A percentile compares a stretch with the other conserved stretches of the same genome.
Conservation (phyloP, 768 basidiomycete genomes). For the Lyophyllum decastes region DNA sequence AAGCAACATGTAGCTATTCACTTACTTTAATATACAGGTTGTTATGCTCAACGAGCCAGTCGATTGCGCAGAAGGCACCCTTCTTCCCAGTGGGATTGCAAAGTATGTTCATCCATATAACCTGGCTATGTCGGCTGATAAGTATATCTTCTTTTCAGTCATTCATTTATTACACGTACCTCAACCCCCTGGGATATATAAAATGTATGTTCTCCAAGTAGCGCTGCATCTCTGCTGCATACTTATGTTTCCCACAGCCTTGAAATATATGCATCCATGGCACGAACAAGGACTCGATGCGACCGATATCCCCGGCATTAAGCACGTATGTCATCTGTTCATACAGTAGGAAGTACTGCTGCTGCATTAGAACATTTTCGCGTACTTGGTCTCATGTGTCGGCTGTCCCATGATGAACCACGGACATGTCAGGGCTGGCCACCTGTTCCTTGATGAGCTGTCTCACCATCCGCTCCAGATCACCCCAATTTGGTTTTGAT, state of each 20-base stretch:
- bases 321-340: conserved; percentile 17
- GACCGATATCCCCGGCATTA: conserved; percentile 32
- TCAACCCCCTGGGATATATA: conserved; percentile 8
- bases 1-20: neutral
- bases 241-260: conserved; percentile 33
- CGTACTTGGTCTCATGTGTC: conserved; percentile 6
- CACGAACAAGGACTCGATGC: conserved; percentile 23
- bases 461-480: conserved; percentile 21
- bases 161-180: neutral
- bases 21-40: conserved; percentile 46
- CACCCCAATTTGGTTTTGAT: conserved; percentile 25
- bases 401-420: conserved; percentile 12
- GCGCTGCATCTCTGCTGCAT: conserved; percentile 26
- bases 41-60: conserved; percentile 31
- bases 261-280: conserved; percentile 29
- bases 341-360: conserved; percentile 35
- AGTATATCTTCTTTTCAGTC: too few species aligned
- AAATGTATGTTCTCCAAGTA: conserved; percentile 26
- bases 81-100: conserved; percentile 36
- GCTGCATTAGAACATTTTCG: conserved; percentile 29
- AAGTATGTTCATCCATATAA: conserved; percentile 30
- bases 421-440: neutral
- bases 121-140: too few species aligned
- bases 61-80: conserved; percentile 23
- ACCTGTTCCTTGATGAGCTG: conserved; percentile 19